Base-by-base conservation (phyloP, 805 yeast species). In the Debaryomyces hansenii region DNA sequence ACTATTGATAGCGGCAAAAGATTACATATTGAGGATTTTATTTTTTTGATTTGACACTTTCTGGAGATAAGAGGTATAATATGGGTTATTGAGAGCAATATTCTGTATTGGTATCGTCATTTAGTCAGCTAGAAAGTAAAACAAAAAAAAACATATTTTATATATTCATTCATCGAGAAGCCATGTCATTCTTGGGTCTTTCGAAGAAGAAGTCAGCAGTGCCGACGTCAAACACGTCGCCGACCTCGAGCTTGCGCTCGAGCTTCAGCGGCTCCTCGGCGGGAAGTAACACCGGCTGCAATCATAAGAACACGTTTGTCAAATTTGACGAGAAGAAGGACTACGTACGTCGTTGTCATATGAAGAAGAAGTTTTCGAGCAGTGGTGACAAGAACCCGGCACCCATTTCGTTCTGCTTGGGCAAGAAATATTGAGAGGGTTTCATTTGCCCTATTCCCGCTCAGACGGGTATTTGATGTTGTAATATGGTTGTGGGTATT, bases 261-360 rank as follows among this genome's bases (percentile, higher is more conserved):
- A 35, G n/a, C 11, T 18, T 18, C n/a, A 16, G 20, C 18, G 18
- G 9, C 4, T 52, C 57, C 35, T 44, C 58, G 40, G 38, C 51
- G 27, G 51, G 55, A 12, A 42, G 24, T 10, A 16, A 24, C 40
- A 20, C 37, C 15, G 36, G 11, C 16, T 31, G n/a, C 33, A 37
- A 28, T 16, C 34, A 37, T 33, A 46, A 49, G 29, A 54, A 52
- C n/a, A 47, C 59, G 16, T 69, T 68, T 51, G 57, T 63, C 38
- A 65, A 68, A 50, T 72, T 72, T 55, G 78, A 72, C 51, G 78
- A 72, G 50, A 72, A 72, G 63, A 71, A 72, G 54, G 78, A 72
- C 51, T 72, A 72, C 53, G 64, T 56, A n/a, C 66, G 66, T 47
- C 60, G 78, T 45, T 72, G 76, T 56, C 61, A 65, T 39, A 38